Percentiles rank a stretch among this genome's conserved stretches.
phyloP scores from a whole-genome alignment of 768 basidiomycete genomes.

The Cantharellus cinnabarinus region DNA sequence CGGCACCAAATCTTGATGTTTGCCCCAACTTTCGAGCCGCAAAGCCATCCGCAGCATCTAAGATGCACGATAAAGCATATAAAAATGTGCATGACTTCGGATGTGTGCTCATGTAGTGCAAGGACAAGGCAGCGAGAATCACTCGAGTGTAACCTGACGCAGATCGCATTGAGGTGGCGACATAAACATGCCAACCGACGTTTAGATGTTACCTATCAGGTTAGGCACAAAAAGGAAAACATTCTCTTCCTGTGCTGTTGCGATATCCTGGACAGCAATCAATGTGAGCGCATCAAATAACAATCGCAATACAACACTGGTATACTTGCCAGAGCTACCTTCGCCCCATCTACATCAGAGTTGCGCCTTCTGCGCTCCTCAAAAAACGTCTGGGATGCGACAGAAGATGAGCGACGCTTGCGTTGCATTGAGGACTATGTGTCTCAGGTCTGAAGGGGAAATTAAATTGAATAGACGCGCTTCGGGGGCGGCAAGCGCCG shows the following conservation, averaged over 20 bases:
- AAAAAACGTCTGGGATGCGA: neutral
- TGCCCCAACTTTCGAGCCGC: conserved; percentile 77
- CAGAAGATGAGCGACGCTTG: neutral
- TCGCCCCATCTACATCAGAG: neutral
- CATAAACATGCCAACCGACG: neutral
- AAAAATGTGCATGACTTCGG: conserved; percentile 80
- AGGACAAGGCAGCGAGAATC: conserved; percentile 69
- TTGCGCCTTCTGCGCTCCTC: neutral
- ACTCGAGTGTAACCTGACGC: conserved; percentile 69
- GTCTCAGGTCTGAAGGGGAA: no score
- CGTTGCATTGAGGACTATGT: neutral
- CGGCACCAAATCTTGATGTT: conserved; percentile 91
- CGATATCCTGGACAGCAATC: conserved; percentile 30
- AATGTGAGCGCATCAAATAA: neutral
- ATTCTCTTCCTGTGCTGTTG: conserved; percentile 82
- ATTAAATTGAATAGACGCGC: no score
- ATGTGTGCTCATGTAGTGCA: conserved; percentile 88
- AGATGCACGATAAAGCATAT: conserved; percentile 75
- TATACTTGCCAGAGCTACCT: neutral
- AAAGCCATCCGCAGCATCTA: conserved; percentile 90
- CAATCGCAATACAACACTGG: neutral
- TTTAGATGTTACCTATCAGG: conserved; percentile 46
- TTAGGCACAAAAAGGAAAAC: conserved; percentile 96
- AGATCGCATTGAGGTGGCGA: neutral
- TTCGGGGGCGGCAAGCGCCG: no score